Evolutionary conservation across 2,329 filamentous ascomycete genomes (phyloP).

Genomic region (Polytolypa hystricis): DNA sequence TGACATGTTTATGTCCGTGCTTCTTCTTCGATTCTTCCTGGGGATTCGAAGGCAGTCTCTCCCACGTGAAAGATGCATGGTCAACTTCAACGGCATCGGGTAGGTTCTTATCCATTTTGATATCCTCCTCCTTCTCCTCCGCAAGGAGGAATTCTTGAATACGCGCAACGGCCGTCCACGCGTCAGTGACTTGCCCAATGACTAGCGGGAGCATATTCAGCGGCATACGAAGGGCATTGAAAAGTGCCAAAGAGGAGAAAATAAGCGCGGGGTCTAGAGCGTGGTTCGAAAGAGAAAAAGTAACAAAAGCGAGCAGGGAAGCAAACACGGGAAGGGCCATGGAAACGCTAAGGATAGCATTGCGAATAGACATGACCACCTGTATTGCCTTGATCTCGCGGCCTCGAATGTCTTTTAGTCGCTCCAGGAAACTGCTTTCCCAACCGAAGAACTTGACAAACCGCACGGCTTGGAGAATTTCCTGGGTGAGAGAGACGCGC

Average conservation of each 20-base stretch:
- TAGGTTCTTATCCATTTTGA: constrained; percentile 43
- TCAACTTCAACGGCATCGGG: constrained; percentile 55
- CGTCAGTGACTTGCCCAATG: constrained; percentile 81
- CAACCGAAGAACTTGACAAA: constrained; percentile 97
- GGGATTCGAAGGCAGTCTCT: constrained; percentile 33
- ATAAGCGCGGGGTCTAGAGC: constrained; percentile 61
- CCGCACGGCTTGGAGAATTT: constrained; percentile 79
- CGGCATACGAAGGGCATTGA: constrained; percentile 83
- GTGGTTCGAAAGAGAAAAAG: constrained; percentile 54
- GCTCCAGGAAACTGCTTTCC: constrained; percentile 75
- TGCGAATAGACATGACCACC: constrained; percentile 67
- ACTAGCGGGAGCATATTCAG: constrained; percentile 82
- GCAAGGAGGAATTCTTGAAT: constrained; percentile 81
- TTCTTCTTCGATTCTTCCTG: constrained; percentile 11
- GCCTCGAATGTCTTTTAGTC: constrained; percentile 61
- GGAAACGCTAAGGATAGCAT: constrained; percentile 72
- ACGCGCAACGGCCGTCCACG: constrained; percentile 69
- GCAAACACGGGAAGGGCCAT: constrained; percentile 84
- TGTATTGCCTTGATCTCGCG: constrained; percentile 79
- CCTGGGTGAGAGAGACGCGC: constrained; percentile 80
- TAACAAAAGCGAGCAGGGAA: constrained; percentile 91
- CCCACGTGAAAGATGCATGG: constrained; percentile 78
- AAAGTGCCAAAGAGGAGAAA: constrained; percentile 87
- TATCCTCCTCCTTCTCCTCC: constrained; percentile 71
- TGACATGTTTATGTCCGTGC: constrained; percentile 8